These are phyloP conservation scores for Collybiopsis luxurians DNA, from an alignment of 768 basidiomycete genomes.

Conservation along the genomic window DNA sequence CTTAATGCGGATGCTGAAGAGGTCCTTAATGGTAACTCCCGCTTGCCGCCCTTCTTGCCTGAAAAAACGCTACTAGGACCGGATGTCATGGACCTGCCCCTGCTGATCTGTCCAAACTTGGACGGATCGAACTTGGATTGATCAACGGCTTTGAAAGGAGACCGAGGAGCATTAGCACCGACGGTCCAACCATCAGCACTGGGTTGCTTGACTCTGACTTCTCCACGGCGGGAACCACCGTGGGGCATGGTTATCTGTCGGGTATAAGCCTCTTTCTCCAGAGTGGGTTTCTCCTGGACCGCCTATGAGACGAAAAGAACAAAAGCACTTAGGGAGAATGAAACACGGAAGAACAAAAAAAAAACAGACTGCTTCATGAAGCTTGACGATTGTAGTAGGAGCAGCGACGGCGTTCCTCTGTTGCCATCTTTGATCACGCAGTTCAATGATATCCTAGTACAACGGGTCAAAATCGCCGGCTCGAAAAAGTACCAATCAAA, in stretches of 20 bases:
- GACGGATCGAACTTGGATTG: too few relatives aligned
- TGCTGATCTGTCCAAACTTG: conserved; percentile 84
- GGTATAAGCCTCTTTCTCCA: conserved; percentile 56
- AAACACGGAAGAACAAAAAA: not conserved
- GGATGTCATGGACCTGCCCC: conserved; percentile 64
- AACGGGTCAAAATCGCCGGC: conserved; percentile 8
- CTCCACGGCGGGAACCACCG: conserved; percentile 86
- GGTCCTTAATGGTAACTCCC: conserved; percentile 73
- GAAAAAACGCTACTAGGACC: conserved; percentile 85
- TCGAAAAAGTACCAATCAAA: too few relatives aligned
- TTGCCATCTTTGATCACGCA: conserved; percentile 82
- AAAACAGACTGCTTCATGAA: conserved; percentile 76
- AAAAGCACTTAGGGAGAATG: conserved; percentile 2
- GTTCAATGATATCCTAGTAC: conserved; percentile 82
- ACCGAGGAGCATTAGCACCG: conserved; percentile 43
- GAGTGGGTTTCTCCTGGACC: conserved; percentile 76
- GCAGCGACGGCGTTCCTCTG: conserved; percentile 68
- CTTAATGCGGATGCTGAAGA: conserved; percentile 32
- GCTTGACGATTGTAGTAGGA: conserved; percentile 84
- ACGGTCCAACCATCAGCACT: conserved; percentile 90
- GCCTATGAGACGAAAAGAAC: conserved; percentile 51
- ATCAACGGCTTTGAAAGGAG: conserved; percentile 80
- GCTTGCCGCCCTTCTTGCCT: conserved; percentile 61
- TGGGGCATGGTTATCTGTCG: conserved; percentile 81
- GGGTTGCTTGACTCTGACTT: conserved; percentile 54